Evolutionary conservation across 495 filamentous ascomycete genomes (phyloP).

Genomic region (Filosporella fistucella): DNA sequence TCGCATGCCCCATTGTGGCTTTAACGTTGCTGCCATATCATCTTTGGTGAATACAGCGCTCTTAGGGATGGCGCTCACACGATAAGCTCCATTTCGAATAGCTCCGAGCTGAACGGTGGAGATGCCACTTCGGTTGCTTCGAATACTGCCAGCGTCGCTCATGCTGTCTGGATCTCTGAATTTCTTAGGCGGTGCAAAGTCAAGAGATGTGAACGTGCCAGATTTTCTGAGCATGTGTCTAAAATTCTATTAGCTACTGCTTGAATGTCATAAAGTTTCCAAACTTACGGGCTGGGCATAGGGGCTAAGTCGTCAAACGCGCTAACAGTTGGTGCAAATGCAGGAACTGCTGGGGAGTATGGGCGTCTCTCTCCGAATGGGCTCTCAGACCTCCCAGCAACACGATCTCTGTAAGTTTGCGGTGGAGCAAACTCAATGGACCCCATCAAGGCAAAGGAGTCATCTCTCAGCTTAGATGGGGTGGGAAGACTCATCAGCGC

Average conservation of each 20-base stretch:
- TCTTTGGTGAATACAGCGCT: slow-evolving; percentile 79
- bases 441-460: slow-evolving; percentile 61
- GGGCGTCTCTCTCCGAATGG: slow-evolving; percentile 71
- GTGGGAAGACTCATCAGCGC: slow-evolving; percentile 76
- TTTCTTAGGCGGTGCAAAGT: slow-evolving; percentile 90
- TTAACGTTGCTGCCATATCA: slow-evolving; percentile 63
- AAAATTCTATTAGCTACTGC: slow-evolving; percentile 25
- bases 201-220: slow-evolving; percentile 80
- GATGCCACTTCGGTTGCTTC: slow-evolving; percentile 77
- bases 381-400: slow-evolving; percentile 72
- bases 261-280: slow-evolving; percentile 3
- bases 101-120: slow-evolving; percentile 66
- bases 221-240: slow-evolving; percentile 88
- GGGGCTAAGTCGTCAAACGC: slow-evolving; percentile 81
- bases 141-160: slow-evolving; percentile 88
- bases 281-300: slow-evolving; percentile 88
- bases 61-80: slow-evolving; percentile 78
- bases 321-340: slow-evolving; percentile 72
- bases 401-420: slow-evolving; percentile 58
- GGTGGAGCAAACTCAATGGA: slow-evolving; percentile 88
- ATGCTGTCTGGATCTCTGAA: slow-evolving; percentile 57
- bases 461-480: slow-evolving; percentile 81
- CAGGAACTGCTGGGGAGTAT: slow-evolving; percentile 64
- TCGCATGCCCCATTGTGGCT: slow-evolving; percentile 73
- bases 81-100: slow-evolving; percentile 84